Conservation (phyloP, 2,329 filamentous ascomycete genomes). For the Cytospora paraplurivora region DNA sequence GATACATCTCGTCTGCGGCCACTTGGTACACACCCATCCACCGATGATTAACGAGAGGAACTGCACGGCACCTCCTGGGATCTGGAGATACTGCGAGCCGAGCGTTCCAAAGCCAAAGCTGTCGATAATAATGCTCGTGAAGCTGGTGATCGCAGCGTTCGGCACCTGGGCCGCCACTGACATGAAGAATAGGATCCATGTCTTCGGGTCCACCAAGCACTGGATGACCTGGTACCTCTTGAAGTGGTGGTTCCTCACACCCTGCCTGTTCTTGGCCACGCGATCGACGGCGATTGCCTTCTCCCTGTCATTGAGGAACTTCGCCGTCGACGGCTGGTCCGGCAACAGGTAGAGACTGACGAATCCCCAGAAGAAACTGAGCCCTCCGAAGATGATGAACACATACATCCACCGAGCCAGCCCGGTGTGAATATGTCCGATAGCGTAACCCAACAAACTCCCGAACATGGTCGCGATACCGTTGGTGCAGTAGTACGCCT, state of each 20-base stretch:
- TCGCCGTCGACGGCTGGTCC: conserved; percentile 62
- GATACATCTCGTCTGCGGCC: conserved; percentile 52
- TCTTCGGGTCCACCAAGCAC: conserved; percentile 56
- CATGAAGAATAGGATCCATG: conserved; percentile 57
- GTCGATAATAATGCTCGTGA: conserved; percentile 38
- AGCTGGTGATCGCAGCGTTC: conserved; percentile 44
- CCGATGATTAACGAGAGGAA: conserved; percentile 55
- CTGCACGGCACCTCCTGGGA: conserved; percentile 60
- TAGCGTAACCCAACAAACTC: conserved; percentile 59
- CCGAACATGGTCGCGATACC: conserved; percentile 64
- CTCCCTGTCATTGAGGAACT: conserved; percentile 61
- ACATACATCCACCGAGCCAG: conserved; percentile 58
- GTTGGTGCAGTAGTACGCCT: conserved; percentile 57
- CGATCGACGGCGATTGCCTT: conserved; percentile 56
- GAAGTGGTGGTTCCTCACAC: conserved; percentile 56
- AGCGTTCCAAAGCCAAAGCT: conserved; percentile 37
- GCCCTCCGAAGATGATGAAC: conserved; percentile 60
- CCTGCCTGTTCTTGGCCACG: conserved; percentile 52
- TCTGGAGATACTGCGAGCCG: conserved; percentile 46
- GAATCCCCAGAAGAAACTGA: conserved; percentile 58
- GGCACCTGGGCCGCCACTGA: conserved; percentile 28
- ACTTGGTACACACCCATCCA: conserved; percentile 54
- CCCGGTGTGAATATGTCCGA: conserved; percentile 58
- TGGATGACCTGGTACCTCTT: conserved; percentile 50
- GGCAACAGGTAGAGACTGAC: conserved; percentile 60